phyloP scores from a whole-genome alignment of 2,329 filamentous ascomycete species.

The Diaporthe amygdali region DNA sequence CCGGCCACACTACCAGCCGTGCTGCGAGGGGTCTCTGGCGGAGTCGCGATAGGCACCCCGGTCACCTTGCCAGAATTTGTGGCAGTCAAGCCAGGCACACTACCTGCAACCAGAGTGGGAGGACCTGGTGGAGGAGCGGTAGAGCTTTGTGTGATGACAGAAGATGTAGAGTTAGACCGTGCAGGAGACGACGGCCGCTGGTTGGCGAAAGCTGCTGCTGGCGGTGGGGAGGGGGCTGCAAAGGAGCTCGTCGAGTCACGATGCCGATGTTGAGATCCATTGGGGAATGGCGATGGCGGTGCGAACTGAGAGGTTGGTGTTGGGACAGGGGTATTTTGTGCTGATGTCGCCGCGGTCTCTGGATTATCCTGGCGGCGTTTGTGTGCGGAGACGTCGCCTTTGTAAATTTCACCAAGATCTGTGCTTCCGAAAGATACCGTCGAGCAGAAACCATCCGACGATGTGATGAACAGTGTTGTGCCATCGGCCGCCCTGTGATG shows the following conservation, averaged over 20 bases:
- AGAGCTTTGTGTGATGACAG: slow-evolving; percentile 71
- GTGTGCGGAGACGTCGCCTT: slow-evolving; percentile 64
- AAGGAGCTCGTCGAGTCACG: slow-evolving; percentile 64
- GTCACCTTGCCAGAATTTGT: slow-evolving; percentile 69
- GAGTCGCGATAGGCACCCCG: slow-evolving; percentile 80
- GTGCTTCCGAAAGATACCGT: slow-evolving; percentile 82
- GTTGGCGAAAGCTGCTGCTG: slow-evolving; percentile 61
- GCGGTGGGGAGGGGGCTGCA: slow-evolving; percentile 63
- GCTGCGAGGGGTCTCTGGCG: slow-evolving; percentile 83
- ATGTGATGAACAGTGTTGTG: slow-evolving; percentile 81
- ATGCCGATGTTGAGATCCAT: slow-evolving; percentile 56
- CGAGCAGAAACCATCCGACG: slow-evolving; percentile 97
- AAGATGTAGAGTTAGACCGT: slow-evolving; percentile 85
- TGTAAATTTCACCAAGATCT: slow-evolving; percentile 84
- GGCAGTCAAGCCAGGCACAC: slow-evolving; percentile 77
- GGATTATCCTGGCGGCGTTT: slow-evolving; percentile 47
- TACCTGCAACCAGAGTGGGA: slow-evolving; percentile 79
- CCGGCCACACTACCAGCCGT: slow-evolving; percentile 60
- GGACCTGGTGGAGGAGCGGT: slow-evolving; percentile 44
- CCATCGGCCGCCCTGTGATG: slow-evolving; percentile 54
- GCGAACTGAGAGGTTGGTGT: slow-evolving; percentile 71
- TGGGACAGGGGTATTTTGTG: slow-evolving; percentile 71
- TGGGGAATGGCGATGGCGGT: slow-evolving; percentile 63
- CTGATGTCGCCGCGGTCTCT: slow-evolving; percentile 52
- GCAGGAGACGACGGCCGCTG: slow-evolving; percentile 78